Evolutionary conservation across 495 filamentous ascomycete genomes (phyloP), one percentile per base, ranked within the genome.

Genomic region (Penicillium simplicissimum): DNA sequence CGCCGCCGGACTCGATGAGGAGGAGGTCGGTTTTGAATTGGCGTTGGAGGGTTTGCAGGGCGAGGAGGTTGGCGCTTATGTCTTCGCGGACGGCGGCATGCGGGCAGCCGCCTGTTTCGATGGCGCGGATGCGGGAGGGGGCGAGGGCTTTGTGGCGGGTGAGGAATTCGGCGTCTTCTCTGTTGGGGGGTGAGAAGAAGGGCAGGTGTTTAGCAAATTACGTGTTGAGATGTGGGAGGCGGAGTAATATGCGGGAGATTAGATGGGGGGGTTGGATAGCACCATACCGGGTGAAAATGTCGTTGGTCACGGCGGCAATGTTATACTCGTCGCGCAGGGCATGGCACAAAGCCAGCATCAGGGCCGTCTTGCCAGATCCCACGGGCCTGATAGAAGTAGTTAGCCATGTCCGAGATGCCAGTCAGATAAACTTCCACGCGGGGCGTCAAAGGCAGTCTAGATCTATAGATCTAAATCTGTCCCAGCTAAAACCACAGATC

Each of bases 21-120:
- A 97, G 81, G 10, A 98, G 69, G 40, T 93, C 84, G 0, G 86
- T 86, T 45, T 72, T 66, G 82, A 95, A 96, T 51, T 86, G 78
- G 28, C 72, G 71, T 72, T 98, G 96, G 13, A 98, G 85, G 56
- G 89, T 85, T 65, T 96, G 93, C 13, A 98, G 85, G 1, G 95
- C 93, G 52, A 91, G 90, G 0, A 98, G 89, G 81, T 98, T 98
- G 45, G 90, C 88, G 53, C 82, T 87, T 70, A 98, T 97, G 82
- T 98, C 95, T 82, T 98, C 95, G 66, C 95, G 93, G 66, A 98
- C 95, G 47, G 95, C 95, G 59, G 95, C 95, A 81, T 98, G 95
- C 3, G 95, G 95, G 72, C 95, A 98, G 23, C 95, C 95, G 70
- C 95, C 95, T 3, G 95, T 98, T 76, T 98, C 95, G 78, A 98